Evolutionary conservation across 2,329 filamentous ascomycete species (phyloP).

Genomic region (Chrysoporthe cubensis): DNA sequence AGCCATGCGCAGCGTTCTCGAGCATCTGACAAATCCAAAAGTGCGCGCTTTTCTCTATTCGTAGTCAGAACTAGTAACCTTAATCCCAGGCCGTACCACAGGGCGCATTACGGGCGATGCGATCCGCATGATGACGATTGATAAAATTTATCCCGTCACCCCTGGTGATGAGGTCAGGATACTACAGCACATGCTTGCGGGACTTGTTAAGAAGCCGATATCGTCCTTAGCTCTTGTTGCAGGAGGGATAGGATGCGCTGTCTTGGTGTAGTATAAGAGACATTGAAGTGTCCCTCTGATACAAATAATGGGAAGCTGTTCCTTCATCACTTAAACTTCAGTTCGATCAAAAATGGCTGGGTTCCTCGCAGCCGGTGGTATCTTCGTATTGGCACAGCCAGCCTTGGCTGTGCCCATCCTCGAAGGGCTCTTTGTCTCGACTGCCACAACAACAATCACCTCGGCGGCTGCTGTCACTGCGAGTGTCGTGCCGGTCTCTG

Average conservation of each 20-base stretch:
- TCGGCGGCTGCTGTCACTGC: constrained; percentile 36
- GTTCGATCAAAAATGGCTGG: constrained; percentile 18
- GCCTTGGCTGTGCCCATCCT: constrained; percentile 37
- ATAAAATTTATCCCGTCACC: not conserved
- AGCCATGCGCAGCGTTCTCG: not conserved
- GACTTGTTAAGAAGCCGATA: not conserved
- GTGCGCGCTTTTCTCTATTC: not conserved
- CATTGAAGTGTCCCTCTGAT: too few species aligned
- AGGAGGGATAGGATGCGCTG: not conserved
- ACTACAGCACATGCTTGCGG: not conserved
- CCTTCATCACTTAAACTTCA: not conserved
- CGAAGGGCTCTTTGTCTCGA: constrained; percentile 35
- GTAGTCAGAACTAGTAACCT: not conserved
- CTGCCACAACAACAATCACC: constrained; percentile 41
- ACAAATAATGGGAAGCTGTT: not conserved
- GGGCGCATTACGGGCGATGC: too few species aligned
- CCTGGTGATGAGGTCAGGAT: constrained; percentile 17
- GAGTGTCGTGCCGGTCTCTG: constrained; percentile 46
- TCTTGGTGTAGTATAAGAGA: constrained; percentile 8
- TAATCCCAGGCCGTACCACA: not conserved
- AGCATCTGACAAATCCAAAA: not conserved
- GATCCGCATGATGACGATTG: not conserved
- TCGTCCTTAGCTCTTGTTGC: not conserved
- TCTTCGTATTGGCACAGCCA: constrained; percentile 30
- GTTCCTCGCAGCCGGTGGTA: constrained; percentile 22